Evolutionary conservation across 2,329 filamentous ascomycete species (phyloP).

Genomic region (Hypomyces rosellus): DNA sequence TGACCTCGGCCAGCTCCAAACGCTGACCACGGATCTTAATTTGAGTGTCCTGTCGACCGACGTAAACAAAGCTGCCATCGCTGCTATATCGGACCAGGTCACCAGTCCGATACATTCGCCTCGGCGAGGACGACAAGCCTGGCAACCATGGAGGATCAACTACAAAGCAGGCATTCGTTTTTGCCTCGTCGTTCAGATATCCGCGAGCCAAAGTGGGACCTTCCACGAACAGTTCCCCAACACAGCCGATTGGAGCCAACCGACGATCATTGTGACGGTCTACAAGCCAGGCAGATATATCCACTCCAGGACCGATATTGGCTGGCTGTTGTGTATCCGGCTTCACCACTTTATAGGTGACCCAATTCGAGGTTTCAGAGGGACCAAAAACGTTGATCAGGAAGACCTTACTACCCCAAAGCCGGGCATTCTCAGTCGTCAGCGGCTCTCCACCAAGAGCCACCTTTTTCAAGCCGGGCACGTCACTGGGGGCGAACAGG

Average conservation of each 20-base stretch:
- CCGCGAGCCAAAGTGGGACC: too few species aligned
- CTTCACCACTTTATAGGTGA: too few species aligned
- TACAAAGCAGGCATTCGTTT: slow-evolving; percentile 46
- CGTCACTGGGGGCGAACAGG: slow-evolving; percentile 34
- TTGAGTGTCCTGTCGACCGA: slow-evolving; percentile 20
- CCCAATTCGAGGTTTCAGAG: too few species aligned
- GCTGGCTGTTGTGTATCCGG: too few species aligned
- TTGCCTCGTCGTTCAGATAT: slow-evolving; percentile 35
- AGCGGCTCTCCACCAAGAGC: slow-evolving; percentile 42
- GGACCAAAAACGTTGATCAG: too few species aligned
- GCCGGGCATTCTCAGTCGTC: slow-evolving; percentile 26
- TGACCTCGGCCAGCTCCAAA: slow-evolving; percentile 9
- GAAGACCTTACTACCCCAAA: slow-evolving; percentile 8
- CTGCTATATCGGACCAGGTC: slow-evolving; percentile 25
- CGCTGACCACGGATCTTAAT: slow-evolving; percentile 24
- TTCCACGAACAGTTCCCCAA: too few species aligned
- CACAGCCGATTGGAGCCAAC: too few species aligned
- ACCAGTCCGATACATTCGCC: slow-evolving; percentile 15
- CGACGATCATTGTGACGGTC: too few species aligned
- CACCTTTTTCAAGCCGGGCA: slow-evolving; percentile 36
- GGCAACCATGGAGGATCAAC: slow-evolving; percentile 40
- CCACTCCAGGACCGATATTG: too few species aligned
- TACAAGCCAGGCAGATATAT: too few species aligned
- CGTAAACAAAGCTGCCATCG: slow-evolving; percentile 14
- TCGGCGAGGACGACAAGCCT: slow-evolving; percentile 9